phyloP scores from a whole-genome alignment of 129 eudicot genomes.

The Chrysanthemum seticuspe region DNA sequence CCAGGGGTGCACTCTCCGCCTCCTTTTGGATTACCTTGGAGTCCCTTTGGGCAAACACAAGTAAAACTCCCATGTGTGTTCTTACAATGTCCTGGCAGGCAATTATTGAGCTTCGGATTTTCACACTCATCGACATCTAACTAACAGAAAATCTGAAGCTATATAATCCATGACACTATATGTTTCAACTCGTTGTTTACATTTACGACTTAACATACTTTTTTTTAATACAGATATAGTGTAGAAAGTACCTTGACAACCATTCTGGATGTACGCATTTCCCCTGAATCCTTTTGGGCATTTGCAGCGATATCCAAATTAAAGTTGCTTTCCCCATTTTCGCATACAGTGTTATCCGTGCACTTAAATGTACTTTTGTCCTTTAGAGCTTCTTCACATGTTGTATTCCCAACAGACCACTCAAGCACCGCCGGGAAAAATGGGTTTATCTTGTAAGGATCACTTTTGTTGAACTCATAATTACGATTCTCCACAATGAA shows the following conservation, averaged over 20 bases:
- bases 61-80: constrained; percentile 18
- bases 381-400: constrained; percentile 28
- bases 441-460: neutral
- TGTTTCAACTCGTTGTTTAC: too few species aligned
- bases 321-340: neutral
- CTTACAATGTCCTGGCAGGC: constrained; percentile 21
- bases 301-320: constrained; percentile 30
- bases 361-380: constrained; percentile 15
- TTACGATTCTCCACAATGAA: constrained; percentile 19
- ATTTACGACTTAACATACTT: neutral
- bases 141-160: neutral
- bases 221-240: neutral
- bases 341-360: constrained; percentile 11
- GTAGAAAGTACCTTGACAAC: constrained; percentile 18
- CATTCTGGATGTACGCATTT: constrained; percentile 17
- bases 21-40: constrained; percentile 4
- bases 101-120: constrained; percentile 1
- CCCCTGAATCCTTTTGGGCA: constrained; percentile 22
- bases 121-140: constrained; percentile 37
- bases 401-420: constrained; percentile 27
- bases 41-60: constrained; percentile 28
- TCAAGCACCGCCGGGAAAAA: constrained; percentile 15
- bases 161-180: too few species aligned
- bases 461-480: neutral
- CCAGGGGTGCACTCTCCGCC: constrained; percentile 14